Evolutionary conservation across 2,329 filamentous ascomycete species (phyloP).

Genomic region (Fonsecaea monophora): DNA sequence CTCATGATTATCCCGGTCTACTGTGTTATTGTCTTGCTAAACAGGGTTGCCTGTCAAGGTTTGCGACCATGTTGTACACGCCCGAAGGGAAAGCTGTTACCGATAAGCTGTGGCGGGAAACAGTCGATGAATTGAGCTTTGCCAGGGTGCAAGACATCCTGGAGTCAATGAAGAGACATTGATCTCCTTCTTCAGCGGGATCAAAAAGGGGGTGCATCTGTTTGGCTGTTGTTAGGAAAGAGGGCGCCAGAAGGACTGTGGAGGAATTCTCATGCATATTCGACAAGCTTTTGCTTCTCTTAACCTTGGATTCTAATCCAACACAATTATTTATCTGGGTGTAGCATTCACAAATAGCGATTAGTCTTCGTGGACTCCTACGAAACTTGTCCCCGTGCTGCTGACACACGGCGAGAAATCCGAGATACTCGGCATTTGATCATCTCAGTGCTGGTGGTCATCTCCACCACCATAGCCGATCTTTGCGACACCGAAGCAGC

Average conservation of each 20-base stretch:
- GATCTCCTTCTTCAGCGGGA: background rate
- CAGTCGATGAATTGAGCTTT: constrained; percentile 38
- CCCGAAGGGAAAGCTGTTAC: constrained; percentile 45
- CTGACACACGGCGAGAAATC: background rate
- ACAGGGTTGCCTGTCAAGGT: constrained; percentile 39
- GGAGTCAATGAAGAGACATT: constrained; percentile 17
- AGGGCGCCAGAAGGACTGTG: background rate
- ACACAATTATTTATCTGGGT: background rate
- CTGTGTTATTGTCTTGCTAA: constrained; percentile 44
- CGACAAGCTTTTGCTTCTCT: background rate
- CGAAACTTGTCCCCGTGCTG: background rate
- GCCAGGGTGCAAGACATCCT: constrained; percentile 29
- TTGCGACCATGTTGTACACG: constrained; percentile 40
- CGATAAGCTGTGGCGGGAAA: constrained; percentile 49
- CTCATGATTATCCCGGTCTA: background rate
- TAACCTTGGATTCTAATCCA: background rate
- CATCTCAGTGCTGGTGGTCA: background rate
- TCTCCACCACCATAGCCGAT: background rate
- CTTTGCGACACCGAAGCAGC: background rate
- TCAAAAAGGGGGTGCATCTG: background rate
- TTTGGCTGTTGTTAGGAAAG: background rate
- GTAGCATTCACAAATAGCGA: background rate
- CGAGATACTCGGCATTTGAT: constrained; percentile 9
- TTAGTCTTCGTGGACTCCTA: background rate
- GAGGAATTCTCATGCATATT: background rate